Evolutionary conservation across 176 grass and related monocot genomes (phyloP), one percentile per base, ranked within the genome.

Genomic region (Saccharum officinarum): DNA sequence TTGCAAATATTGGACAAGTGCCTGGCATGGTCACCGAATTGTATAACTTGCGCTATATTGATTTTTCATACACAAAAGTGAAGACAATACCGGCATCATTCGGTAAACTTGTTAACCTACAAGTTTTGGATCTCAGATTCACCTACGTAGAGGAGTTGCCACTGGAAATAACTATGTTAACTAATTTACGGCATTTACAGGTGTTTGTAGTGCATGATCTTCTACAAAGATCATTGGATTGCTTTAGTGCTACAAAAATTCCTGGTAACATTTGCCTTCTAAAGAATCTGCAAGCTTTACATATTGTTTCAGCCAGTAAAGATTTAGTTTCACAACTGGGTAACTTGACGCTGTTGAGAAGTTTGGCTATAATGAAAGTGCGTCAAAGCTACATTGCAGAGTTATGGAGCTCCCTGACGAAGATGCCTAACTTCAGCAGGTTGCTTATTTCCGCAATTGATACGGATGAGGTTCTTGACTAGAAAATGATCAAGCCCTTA

Each of bases 121-220:
- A 92, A 42, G 74, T 84, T 57, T 73, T 92, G 23, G 64, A 89
- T 66, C 65, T 92, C 20, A 85, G 77, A 37, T 38, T 10, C 39
- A 82, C 39, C 11, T 61, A 61, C 3, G 57, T 61, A 7, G 12
- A 31, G 25, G 26, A 30, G 12, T 31, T 64, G 10, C 25, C 25
- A 15, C 12, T 14, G 61, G 87, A 90, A 86, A 69, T 92, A 50
- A 76, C 61, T 26, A 33, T 57, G 68, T 34, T 92, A 17, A 76
- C 74, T 68, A 90, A 87, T 23, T 82, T 92, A n/a, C 74, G 87
- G 3, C 75, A 92, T 85, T 47, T 89, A 39, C 28, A 81, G 18
- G 76, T 72, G 1, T 61, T 26, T 11, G 7, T 39, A 25, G 0
- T 30, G 20, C 69, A 14, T 23, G 82, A 85, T 85, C 0, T 85